Conservation (phyloP, 2,329 filamentous ascomycete genomes). For the Aureobasidium namibiae region DNA sequence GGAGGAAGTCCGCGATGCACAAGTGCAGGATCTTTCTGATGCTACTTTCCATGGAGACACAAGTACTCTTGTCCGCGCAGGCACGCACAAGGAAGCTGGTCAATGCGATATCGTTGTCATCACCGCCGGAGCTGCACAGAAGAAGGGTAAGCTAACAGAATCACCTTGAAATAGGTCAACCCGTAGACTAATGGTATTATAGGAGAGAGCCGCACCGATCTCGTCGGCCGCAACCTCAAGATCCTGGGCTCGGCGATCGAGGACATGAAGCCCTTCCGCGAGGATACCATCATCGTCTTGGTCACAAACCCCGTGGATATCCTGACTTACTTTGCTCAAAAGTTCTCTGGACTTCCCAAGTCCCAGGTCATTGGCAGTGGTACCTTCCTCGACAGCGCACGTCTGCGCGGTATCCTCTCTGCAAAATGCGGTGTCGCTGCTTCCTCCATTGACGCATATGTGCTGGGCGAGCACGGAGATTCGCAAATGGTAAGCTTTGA, state of each 20-base stretch:
- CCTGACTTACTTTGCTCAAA: constrained; percentile 42
- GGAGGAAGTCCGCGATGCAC: constrained; percentile 37
- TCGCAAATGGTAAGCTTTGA: constrained; percentile 33
- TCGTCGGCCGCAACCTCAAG: constrained; percentile 41
- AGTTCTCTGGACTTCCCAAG: constrained; percentile 40
- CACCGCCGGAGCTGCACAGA: constrained; percentile 47
- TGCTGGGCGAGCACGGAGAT: constrained; percentile 43
- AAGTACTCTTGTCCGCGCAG: constrained; percentile 37
- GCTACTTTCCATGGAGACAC: constrained; percentile 39
- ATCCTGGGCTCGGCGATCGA: constrained; percentile 42
- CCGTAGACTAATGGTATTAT: neutral
- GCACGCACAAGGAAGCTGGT: constrained; percentile 40
- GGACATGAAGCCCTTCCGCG: constrained; percentile 41
- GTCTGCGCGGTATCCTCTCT: constrained; percentile 39
- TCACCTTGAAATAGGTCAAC: no score
- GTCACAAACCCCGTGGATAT: constrained; percentile 50
- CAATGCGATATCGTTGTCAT: constrained; percentile 48
- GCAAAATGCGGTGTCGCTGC: constrained; percentile 30
- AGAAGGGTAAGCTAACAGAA: constrained; percentile 27
- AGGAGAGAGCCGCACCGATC: constrained; percentile 37
- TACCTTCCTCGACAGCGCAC: constrained; percentile 45
- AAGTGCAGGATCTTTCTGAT: constrained; percentile 46
- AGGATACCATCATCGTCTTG: constrained; percentile 42
- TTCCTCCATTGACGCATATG: constrained; percentile 35
- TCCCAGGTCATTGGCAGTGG: constrained; percentile 46